These are phyloP conservation scores for Boletus rex-veris DNA, from an alignment of 768 basidiomycete genomes.

Conservation along the genomic window DNA sequence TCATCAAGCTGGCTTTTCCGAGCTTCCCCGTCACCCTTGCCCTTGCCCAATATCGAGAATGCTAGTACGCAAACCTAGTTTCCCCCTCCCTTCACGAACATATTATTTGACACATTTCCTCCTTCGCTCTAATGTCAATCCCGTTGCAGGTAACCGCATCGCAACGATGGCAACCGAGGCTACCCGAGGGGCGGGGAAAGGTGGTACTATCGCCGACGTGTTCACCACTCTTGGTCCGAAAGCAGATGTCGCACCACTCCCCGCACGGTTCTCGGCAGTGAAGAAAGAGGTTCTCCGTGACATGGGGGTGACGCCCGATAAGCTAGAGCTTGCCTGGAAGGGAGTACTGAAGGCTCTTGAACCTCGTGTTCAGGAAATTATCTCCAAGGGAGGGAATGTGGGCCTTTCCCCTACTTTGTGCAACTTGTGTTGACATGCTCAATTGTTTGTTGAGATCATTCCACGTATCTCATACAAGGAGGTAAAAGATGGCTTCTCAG, in stretches of 20 bases:
- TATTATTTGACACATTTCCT: neutral
- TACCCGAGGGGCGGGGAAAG: constrained; percentile 16
- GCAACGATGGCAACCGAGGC: constrained; percentile 13
- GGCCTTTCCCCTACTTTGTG: constrained; percentile 3
- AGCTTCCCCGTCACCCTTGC: too few species aligned
- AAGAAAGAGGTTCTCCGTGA: constrained; percentile 55
- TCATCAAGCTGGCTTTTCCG: too few species aligned
- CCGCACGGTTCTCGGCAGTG: constrained; percentile 53
- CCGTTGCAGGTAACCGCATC: neutral
- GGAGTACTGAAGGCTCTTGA: constrained; percentile 51
- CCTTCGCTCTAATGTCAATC: neutral
- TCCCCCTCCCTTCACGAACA: neutral
- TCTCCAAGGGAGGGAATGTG: constrained; percentile 45
- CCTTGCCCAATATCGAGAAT: neutral
- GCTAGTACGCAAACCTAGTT: neutral
- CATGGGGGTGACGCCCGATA: constrained; percentile 9
- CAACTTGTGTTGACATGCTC: neutral
- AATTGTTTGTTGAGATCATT: constrained; percentile 39
- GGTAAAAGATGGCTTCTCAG: constrained; percentile 45
- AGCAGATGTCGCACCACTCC: constrained; percentile 40
- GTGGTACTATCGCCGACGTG: constrained; percentile 44
- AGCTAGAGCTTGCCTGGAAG: constrained; percentile 50
- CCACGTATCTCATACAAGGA: constrained; percentile 47
- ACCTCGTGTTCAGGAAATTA: constrained; percentile 45
- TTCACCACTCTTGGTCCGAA: constrained; percentile 44